Conservation (phyloP, 768 basidiomycete genomes). For the Leccinum rimulosum region DNA sequence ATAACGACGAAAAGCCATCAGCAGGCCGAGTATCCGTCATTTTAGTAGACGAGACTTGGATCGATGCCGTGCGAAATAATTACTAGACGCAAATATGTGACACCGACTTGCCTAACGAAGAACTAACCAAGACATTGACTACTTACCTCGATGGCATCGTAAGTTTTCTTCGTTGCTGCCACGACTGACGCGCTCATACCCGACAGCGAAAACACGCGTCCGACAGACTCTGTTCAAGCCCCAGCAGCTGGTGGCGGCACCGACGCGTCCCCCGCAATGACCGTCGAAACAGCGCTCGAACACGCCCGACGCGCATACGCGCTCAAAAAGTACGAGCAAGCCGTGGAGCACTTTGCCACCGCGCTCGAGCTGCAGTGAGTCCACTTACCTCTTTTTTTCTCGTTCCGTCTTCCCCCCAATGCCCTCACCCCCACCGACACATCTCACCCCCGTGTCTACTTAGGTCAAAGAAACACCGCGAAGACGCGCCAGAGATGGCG, state of each 20-base stretch:
- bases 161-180: slow-evolving; percentile 2
- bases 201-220: slow-evolving; percentile 14
- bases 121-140: too few species aligned
- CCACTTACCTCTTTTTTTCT: slow-evolving; percentile 5
- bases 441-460: background rate
- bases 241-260: background rate
- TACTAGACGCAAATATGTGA: too few species aligned
- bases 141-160: slow-evolving; percentile 23
- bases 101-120: too few species aligned
- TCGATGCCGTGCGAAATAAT: slow-evolving; percentile 15
- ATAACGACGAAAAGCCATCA: slow-evolving; percentile 59
- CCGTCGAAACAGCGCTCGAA: slow-evolving; percentile 61
- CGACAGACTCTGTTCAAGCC: background rate
- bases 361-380: slow-evolving; percentile 84
- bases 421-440: background rate
- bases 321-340: slow-evolving; percentile 80
- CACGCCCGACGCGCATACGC: slow-evolving; percentile 88
- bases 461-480: slow-evolving; percentile 73
- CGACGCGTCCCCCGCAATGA: slow-evolving; percentile 31
- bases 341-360: slow-evolving; percentile 78
- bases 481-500: slow-evolving; percentile 80
- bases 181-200: background rate
- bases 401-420: too few species aligned
- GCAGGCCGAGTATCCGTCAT: background rate
- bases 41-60: background rate